phyloP scores from a whole-genome alignment of 148 eudicot genomes.

The Nepenthes mirabilis region DNA sequence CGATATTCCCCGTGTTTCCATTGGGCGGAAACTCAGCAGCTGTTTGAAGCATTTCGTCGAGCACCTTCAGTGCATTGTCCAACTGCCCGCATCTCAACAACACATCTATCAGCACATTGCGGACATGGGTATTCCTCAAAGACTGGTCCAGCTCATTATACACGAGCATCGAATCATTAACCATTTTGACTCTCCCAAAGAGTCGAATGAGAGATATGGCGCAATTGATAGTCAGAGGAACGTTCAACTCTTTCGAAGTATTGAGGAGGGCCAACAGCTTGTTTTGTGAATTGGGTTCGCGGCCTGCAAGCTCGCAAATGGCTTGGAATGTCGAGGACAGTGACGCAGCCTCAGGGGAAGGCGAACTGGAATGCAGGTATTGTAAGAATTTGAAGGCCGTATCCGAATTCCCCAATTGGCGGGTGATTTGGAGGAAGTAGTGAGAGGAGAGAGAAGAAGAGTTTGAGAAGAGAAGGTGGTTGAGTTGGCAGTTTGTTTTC shows the following conservation, averaged over 20 bases:
- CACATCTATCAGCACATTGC: too few species aligned
- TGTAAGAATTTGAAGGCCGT: slow-evolving; percentile 39
- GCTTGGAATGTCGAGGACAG: slow-evolving; percentile 36
- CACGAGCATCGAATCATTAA: slow-evolving; percentile 22
- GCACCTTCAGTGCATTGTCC: slow-evolving; percentile 49
- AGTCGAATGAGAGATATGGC: slow-evolving; percentile 23
- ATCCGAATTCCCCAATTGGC: slow-evolving; percentile 20
- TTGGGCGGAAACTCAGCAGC: slow-evolving; percentile 23
- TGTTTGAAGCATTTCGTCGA: slow-evolving; percentile 69
- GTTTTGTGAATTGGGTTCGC: slow-evolving; percentile 15
- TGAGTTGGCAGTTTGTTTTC: slow-evolving; percentile 18
- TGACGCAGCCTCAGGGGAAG: slow-evolving; percentile 9
- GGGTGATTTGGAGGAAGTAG: slow-evolving; percentile 33
- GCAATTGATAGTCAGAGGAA: slow-evolving; percentile 27
- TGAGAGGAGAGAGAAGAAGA: slow-evolving; percentile 19
- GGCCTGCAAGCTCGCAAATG: slow-evolving; percentile 34
- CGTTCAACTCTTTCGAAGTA: slow-evolving; percentile 16
- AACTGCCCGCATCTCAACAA: not conserved
- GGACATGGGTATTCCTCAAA: slow-evolving; percentile 10
- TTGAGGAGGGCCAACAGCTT: slow-evolving; percentile 23
- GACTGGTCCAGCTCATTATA: slow-evolving; percentile 23
- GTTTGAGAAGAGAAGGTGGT: slow-evolving; percentile 17
- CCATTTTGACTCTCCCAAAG: slow-evolving; percentile 22
- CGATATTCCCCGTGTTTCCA: slow-evolving; percentile 22
- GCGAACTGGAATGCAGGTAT: slow-evolving; percentile 18